phyloP scores from a whole-genome alignment of 2,329 filamentous ascomycete genomes.

The Graphilbum fragrans region DNA sequence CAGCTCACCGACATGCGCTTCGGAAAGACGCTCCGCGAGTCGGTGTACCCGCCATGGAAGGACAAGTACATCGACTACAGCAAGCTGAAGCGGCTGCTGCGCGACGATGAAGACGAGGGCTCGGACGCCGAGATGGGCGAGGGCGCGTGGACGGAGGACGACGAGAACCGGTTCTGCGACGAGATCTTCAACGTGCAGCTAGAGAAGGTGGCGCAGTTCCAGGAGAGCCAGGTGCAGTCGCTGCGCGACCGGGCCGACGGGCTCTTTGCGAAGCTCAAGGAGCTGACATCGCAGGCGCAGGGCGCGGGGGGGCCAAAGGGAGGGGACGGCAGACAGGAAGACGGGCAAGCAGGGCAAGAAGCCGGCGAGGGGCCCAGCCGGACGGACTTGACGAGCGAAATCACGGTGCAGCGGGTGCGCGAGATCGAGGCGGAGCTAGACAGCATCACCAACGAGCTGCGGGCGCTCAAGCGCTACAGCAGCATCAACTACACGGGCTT shows the following conservation, averaged over 20 bases:
- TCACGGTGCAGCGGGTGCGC: slow-evolving; percentile 43
- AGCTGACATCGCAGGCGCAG: slow-evolving; percentile 51
- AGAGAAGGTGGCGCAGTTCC: slow-evolving; percentile 88
- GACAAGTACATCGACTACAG: slow-evolving; percentile 74
- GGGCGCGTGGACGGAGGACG: slow-evolving; percentile 70
- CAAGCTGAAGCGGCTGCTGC: neutral
- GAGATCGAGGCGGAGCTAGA: slow-evolving; percentile 74
- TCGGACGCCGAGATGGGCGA: slow-evolving; percentile 13
- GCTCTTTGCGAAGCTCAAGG: slow-evolving; percentile 60
- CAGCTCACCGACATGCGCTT: slow-evolving; percentile 59
- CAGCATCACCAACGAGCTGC: slow-evolving; percentile 77
- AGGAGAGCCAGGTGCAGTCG: slow-evolving; percentile 58
- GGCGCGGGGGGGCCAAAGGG: slow-evolving; percentile 35
- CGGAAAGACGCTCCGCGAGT: slow-evolving; percentile 72
- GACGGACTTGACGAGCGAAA: slow-evolving; percentile 20
- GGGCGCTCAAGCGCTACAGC: slow-evolving; percentile 88
- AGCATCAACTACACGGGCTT: slow-evolving; percentile 96
- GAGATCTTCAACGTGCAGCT: slow-evolving; percentile 91
- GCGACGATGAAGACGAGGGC: slow-evolving; percentile 12
- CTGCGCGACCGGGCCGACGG: slow-evolving; percentile 42
- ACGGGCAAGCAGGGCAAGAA: slow-evolving; percentile 19
- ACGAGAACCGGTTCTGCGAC: slow-evolving; percentile 88
- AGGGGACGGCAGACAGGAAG: slow-evolving; percentile 5
- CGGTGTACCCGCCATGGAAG: slow-evolving; percentile 79
- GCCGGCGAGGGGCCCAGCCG: too few species aligned